Evolutionary conservation across 2,329 filamentous ascomycete species (phyloP).

Genomic region (Claviceps monticola): DNA sequence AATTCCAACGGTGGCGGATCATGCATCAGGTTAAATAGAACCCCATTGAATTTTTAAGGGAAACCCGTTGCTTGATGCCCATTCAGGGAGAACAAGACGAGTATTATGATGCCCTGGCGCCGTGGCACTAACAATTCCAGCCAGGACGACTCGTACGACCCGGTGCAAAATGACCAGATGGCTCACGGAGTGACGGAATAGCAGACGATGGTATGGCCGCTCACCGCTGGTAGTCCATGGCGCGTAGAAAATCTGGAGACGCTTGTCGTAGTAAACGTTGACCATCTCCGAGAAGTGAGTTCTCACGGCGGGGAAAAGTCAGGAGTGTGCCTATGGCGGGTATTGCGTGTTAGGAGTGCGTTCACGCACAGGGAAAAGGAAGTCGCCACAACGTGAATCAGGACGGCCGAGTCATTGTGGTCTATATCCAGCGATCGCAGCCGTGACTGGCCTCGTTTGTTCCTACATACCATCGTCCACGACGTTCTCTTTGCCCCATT

Average conservation of each 20-base stretch:
- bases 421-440: too few relatives aligned
- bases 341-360: background rate
- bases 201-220: slow-evolving; percentile 8
- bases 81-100: slow-evolving; percentile 21
- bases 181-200: slow-evolving; percentile 21
- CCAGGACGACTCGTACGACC: slow-evolving; percentile 4
- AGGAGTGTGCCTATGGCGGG: background rate
- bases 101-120: slow-evolving; percentile 26
- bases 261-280: too few relatives aligned
- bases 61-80: slow-evolving; percentile 32
- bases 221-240: slow-evolving; percentile 9
- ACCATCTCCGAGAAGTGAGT: too few relatives aligned
- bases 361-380: too few relatives aligned
- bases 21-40: slow-evolving; percentile 28
- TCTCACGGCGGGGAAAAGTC: background rate
- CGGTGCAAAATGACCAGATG: slow-evolving; percentile 17
- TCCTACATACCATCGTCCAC: too few relatives aligned
- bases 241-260: background rate
- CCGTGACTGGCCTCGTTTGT: too few relatives aligned
- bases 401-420: too few relatives aligned
- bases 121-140: slow-evolving; percentile 7
- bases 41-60: slow-evolving; percentile 30
- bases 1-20: slow-evolving; percentile 12
- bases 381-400: too few relatives aligned
- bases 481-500: too few relatives aligned